These are phyloP conservation scores for Canavalia gladiata DNA, from an alignment of 306 rosid genomes.

Conservation along the genomic window DNA sequence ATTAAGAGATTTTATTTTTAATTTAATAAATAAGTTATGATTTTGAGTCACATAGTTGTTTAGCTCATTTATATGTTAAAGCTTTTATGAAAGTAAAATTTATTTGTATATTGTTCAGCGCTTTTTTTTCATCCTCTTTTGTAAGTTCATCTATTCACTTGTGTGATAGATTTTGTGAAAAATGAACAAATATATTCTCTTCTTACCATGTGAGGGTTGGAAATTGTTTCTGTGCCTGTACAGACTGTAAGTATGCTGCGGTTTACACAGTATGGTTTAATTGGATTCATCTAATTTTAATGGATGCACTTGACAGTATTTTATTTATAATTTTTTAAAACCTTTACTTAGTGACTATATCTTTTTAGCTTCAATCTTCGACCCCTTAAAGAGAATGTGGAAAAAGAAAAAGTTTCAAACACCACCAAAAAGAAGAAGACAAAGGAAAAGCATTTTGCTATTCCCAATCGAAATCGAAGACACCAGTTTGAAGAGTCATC, in stretches of 20 bases:
- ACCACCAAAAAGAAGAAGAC: conserved; percentile 13
- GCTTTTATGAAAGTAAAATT: background rate
- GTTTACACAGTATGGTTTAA: background rate
- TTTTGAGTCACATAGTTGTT: background rate
- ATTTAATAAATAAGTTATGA: background rate
- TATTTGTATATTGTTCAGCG: background rate
- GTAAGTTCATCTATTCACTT: background rate
- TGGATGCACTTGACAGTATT: background rate
- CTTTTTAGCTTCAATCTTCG: conserved; percentile 42
- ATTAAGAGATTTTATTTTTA: background rate
- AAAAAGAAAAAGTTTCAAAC: conserved; percentile 7
- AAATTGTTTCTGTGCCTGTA: background rate
- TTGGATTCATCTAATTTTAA: background rate
- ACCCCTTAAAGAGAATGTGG: conserved; percentile 37
- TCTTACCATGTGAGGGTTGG: background rate
- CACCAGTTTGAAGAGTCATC: background rate
- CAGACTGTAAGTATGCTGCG: background rate
- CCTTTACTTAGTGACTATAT: background rate
- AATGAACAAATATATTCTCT: background rate
- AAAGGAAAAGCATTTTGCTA: conserved; percentile 30
- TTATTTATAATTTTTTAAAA: too few relatives aligned
- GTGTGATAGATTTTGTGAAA: background rate
- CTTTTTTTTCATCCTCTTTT: too few relatives aligned
- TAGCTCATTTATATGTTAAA: too few relatives aligned
- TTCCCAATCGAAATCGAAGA: conserved; percentile 6